Evolutionary conservation across 2,329 filamentous ascomycete species (phyloP).

Genomic region (Botrytis hyacinthi): DNA sequence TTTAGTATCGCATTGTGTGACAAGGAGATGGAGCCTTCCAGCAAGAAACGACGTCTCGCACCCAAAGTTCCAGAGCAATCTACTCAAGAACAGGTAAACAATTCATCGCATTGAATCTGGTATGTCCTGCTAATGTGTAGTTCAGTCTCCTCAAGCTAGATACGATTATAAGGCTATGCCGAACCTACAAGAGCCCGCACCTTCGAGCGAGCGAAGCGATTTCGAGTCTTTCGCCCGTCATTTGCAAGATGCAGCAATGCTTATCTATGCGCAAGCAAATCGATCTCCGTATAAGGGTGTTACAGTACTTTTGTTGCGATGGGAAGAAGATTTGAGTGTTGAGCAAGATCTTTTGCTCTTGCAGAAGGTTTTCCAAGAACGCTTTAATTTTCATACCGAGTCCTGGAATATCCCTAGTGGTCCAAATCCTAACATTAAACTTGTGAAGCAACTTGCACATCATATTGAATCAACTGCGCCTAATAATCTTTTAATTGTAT

Average conservation of each 20-base stretch:
- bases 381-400: conserved; percentile 60
- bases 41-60: conserved; percentile 40
- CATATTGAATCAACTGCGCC: conserved; percentile 58
- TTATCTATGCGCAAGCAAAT: conserved; percentile 63
- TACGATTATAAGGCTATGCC: conserved; percentile 38
- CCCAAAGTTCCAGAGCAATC: conserved; percentile 39
- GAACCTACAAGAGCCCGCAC: conserved; percentile 34
- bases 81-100: conserved; percentile 36
- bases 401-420: conserved; percentile 60
- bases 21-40: conserved; percentile 33
- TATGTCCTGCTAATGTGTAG: conserved; percentile 23
- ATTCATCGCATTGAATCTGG: conserved; percentile 8
- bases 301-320: conserved; percentile 59
- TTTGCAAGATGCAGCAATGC: conserved; percentile 66
- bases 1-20: conserved; percentile 13
- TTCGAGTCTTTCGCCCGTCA: conserved; percentile 67
- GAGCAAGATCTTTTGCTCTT: conserved; percentile 54
- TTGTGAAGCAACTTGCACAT: conserved; percentile 58
- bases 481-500: conserved; percentile 62
- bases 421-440: conserved; percentile 58
- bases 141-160: conserved; percentile 33
- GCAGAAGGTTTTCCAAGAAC: conserved; percentile 57
- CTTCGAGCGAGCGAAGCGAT: conserved; percentile 44
- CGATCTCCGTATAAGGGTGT: conserved; percentile 56
- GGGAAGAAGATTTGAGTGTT: conserved; percentile 58